Evolutionary conservation across 305 asterid genomes (phyloP).

Genomic region (Rubia occidens): DNA sequence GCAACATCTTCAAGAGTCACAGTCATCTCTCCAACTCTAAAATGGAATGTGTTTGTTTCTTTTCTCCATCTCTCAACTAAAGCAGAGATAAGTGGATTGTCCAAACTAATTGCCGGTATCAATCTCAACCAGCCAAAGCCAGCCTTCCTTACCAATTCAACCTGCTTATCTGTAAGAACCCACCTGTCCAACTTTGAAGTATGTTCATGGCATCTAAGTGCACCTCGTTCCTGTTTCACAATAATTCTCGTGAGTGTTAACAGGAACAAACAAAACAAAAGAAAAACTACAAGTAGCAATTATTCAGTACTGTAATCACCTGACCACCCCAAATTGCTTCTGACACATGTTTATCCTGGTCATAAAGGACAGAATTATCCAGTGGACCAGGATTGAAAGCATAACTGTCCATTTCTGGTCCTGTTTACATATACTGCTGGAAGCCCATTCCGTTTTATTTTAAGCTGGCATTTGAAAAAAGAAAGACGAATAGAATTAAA

Average conservation of each 20-base stretch:
- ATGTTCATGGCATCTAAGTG: conserved; percentile 94
- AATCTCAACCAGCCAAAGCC: conserved; percentile 82
- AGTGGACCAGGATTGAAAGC: conserved; percentile 74
- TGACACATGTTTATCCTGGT: conserved; percentile 93
- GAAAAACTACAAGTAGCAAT: conserved; percentile 12
- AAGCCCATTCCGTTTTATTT: conserved; percentile 37
- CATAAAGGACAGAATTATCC: conserved; percentile 67
- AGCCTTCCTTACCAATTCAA: conserved; percentile 73
- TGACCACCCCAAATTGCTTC: conserved; percentile 92
- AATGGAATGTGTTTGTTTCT: conserved; percentile 87
- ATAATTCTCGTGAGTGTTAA: not conserved
- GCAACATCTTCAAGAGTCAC: conserved; percentile 87
- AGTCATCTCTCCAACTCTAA: conserved; percentile 89
- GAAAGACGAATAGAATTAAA: not conserved
- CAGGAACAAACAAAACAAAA: conserved; percentile 13
- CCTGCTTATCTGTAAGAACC: conserved; percentile 70
- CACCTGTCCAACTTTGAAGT: conserved; percentile 93
- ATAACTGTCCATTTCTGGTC: conserved; percentile 43
- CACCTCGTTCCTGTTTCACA: conserved; percentile 70
- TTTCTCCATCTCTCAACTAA: conserved; percentile 92
- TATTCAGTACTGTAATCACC: conserved; percentile 33
- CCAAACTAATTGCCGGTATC: conserved; percentile 91
- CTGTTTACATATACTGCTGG: conserved; percentile 21
- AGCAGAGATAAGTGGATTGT: conserved; percentile 91
- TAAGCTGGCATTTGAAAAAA: conserved; percentile 1